These are phyloP conservation scores for Aspergillus saccharolyticus DNA, from an alignment of 495 filamentous ascomycete genomes.

Conservation along the genomic window DNA sequence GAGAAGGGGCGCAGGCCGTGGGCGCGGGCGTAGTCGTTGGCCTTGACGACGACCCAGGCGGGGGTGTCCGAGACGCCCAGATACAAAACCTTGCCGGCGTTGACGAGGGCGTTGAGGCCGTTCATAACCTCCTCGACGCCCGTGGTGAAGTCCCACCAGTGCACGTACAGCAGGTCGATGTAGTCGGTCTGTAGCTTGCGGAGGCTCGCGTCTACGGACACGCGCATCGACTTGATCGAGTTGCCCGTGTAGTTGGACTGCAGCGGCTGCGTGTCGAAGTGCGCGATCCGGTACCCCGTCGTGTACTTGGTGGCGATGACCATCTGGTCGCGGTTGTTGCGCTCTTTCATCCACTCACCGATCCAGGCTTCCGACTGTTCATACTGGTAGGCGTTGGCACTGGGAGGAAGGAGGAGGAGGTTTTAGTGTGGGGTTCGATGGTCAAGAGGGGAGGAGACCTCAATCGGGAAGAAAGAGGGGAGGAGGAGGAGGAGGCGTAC, in stretches of 20 bases:
- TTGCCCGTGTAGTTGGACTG: slow-evolving; percentile 52
- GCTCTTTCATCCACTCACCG: slow-evolving; percentile 16
- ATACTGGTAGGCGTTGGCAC: slow-evolving; percentile 12
- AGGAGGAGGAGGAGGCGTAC: not conserved
- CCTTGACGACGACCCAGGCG: slow-evolving; percentile 57
- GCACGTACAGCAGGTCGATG: slow-evolving; percentile 61
- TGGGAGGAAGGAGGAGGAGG: too few relatives aligned
- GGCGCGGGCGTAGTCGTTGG: slow-evolving; percentile 55
- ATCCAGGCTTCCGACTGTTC: slow-evolving; percentile 14
- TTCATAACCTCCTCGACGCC: slow-evolving; percentile 60
- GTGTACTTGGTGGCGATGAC: slow-evolving; percentile 17
- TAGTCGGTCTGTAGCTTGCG: slow-evolving; percentile 60
- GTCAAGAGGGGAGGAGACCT: not conserved
- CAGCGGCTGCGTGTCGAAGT: slow-evolving; percentile 4
- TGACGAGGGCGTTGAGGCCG: slow-evolving; percentile 51
- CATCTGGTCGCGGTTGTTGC: slow-evolving; percentile 13
- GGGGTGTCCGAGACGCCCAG: slow-evolving; percentile 59
- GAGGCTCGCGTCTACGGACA: slow-evolving; percentile 51
- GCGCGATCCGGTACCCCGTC: slow-evolving; percentile 4
- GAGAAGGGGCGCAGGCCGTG: slow-evolving; percentile 58
- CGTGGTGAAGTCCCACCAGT: slow-evolving; percentile 56
- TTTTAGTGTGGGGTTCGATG: not conserved
- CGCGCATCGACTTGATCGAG: slow-evolving; percentile 45
- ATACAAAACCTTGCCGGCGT: slow-evolving; percentile 57
- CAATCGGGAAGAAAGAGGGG: too few relatives aligned